A percentile compares a stretch with the other conserved stretches of the same genome.
Evolutionary conservation across 768 basidiomycete genomes (phyloP).

Genomic region (Cantharellus cinnabarinus): DNA sequence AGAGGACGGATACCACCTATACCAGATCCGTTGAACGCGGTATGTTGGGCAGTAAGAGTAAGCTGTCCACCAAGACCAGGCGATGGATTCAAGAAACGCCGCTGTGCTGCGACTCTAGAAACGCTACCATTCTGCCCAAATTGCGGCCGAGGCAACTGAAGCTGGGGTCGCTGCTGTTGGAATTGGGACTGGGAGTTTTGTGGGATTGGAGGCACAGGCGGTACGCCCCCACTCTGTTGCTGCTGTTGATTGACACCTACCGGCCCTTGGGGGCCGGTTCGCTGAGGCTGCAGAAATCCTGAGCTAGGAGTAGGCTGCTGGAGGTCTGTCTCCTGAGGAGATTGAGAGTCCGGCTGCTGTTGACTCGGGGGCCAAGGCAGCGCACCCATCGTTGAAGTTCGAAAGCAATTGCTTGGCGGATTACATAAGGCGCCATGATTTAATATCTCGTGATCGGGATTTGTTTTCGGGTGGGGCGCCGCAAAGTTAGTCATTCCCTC

Average conservation of each 20-base stretch:
- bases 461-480: not conserved
- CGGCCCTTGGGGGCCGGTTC: slow-evolving; percentile 29
- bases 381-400: not conserved
- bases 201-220: slow-evolving; percentile 7
- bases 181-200: not conserved
- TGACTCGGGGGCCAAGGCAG: slow-evolving; percentile 13
- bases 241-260: slow-evolving; percentile 6
- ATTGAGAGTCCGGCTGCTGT: slow-evolving; percentile 46
- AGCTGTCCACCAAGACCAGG: slow-evolving; percentile 23
- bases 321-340: slow-evolving; percentile 26
- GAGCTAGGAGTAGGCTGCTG: slow-evolving; percentile 6
- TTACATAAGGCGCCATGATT: not conserved
- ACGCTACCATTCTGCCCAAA: not conserved
- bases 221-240: not conserved
- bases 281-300: slow-evolving; percentile 29
- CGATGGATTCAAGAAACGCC: slow-evolving; percentile 32
- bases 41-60: slow-evolving; percentile 23
- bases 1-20: slow-evolving; percentile 20
- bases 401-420: not conserved
- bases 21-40: slow-evolving; percentile 32
- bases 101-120: not conserved
- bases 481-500: not conserved
- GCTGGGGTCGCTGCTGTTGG: slow-evolving; percentile 20
- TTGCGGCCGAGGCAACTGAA: slow-evolving; percentile 3
- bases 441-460: not conserved